Percentiles rank a stretch among this genome's conserved stretches.
Conservation (phyloP, 2,329 filamentous ascomycete species). For the Botrytis squamosa region DNA sequence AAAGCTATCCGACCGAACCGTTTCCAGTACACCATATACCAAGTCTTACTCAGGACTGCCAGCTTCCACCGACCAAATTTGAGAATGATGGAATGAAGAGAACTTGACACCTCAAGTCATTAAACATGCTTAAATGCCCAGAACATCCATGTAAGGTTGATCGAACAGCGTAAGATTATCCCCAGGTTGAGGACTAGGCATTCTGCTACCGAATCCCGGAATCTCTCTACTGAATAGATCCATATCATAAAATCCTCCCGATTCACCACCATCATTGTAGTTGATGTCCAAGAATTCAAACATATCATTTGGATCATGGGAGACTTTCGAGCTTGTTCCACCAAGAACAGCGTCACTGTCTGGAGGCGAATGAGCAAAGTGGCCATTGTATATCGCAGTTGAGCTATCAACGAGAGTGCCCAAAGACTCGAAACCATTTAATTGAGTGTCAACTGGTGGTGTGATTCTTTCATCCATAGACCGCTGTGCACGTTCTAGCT, state of each 20-base stretch:
- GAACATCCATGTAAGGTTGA: not conserved
- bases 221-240: conserved; percentile 4
- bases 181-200: conserved; percentile 9
- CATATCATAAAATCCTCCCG: conserved; percentile 13
- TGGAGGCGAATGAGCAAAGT: conserved; percentile 5
- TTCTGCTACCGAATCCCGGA: conserved; percentile 13
- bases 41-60: not conserved
- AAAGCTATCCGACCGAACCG: not conserved
- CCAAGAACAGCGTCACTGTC: conserved; percentile 5
- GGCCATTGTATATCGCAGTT: not conserved
- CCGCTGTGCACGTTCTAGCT: not conserved
- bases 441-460: conserved; percentile 5
- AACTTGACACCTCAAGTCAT: not conserved
- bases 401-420: conserved; percentile 12
- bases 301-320: conserved; percentile 4
- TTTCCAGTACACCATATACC: not conserved
- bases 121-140: not conserved
- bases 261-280: conserved; percentile 14
- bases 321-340: not conserved
- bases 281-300: conserved; percentile 13
- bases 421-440: conserved; percentile 10
- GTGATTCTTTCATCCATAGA: not conserved
- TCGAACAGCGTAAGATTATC: not conserved
- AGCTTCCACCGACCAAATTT: not conserved
- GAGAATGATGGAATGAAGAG: not conserved